Base-by-base conservation (phyloP, 2,329 filamentous ascomycete species). In the Fusarium sp. region DNA sequence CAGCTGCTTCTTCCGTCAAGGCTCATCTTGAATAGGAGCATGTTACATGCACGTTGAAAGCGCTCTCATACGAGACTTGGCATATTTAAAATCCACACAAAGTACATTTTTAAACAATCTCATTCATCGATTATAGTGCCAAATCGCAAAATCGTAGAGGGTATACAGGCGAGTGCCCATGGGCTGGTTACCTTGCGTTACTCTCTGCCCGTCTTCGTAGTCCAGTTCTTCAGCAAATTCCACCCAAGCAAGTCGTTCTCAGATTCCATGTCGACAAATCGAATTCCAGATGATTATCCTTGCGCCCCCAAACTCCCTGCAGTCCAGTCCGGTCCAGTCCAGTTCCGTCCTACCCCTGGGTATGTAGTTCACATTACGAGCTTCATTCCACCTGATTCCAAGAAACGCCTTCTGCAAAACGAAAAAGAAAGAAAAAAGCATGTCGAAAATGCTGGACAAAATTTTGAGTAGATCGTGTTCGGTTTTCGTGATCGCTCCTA, bases 281-380 rank as follows among this genome's bases (percentile, higher is more conserved):
- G 56, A 65, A 66, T 68, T 67, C 68, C 64, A 62, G 70, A 38
- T 77, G 75, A 72, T 70, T 68, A 78, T 75, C 66, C 73, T 79
- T 79, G 69, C 77, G 71, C 72, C 74, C 60, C 68, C 11, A 72
- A 78, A 79, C 76, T 79, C 78, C 73, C 66, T 66, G 68, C 67
- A 68, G 70, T 33, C 18, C 47, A 29, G 18, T 52, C 47, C 47
- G 10, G 25, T 52, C 18, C 47, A 52, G 47, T 52, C 47, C 47
- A 52, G 5, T 65, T 52, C 65, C 63, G 33, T 65, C 42, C 69
- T 62, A 38, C 65, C 74, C 68, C 77, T 71, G 76, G 77, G 74
- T 79, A 79, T 79, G 77, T 74, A 66, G 68, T 69, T 74, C 57
- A 67, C 25, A 77, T 78, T 77, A 79, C 68, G 50, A 73, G 52